Conservation (phyloP, 176 grass and related monocot species). For the Rhipidocladum racemiflorum region DNA sequence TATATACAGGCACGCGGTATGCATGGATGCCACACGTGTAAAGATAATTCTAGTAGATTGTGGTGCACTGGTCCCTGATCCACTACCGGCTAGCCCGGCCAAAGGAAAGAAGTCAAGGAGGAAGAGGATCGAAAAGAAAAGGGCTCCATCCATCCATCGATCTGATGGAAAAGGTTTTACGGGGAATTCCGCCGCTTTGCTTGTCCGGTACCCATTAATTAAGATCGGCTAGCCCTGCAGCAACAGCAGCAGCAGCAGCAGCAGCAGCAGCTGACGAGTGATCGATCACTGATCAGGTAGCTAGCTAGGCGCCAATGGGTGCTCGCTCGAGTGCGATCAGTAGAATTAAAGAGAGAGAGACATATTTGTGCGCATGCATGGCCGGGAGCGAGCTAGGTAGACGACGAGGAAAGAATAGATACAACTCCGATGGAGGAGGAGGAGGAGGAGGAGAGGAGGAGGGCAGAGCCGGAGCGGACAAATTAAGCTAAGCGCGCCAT, state of each 20-base stretch:
- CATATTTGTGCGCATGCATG: no score
- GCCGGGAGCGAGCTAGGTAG: not conserved
- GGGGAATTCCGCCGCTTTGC: constrained; percentile 16
- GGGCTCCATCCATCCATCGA: not conserved
- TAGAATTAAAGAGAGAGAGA: no score
- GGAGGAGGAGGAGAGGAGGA: no score
- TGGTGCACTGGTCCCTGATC: no score
- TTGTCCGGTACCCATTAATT: not conserved
- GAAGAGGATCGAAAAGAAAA: not conserved
- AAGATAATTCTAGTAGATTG: not conserved
- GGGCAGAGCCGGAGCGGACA: no score
- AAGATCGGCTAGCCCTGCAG: not conserved
- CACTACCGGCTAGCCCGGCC: no score
- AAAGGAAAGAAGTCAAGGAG: no score
- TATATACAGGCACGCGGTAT: not conserved
- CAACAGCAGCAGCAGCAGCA: no score
- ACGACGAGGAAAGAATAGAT: not conserved
- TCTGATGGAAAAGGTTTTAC: not conserved
- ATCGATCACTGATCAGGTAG: not conserved
- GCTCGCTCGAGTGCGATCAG: not conserved
- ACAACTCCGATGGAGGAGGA: no score
- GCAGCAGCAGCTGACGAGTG: not conserved
- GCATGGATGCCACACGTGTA: not conserved
- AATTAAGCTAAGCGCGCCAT: not conserved
- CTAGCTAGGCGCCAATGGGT: not conserved